Evolutionary conservation across 179 eudicot species (phyloP).

Genomic region (Monotropa hypopitys): DNA sequence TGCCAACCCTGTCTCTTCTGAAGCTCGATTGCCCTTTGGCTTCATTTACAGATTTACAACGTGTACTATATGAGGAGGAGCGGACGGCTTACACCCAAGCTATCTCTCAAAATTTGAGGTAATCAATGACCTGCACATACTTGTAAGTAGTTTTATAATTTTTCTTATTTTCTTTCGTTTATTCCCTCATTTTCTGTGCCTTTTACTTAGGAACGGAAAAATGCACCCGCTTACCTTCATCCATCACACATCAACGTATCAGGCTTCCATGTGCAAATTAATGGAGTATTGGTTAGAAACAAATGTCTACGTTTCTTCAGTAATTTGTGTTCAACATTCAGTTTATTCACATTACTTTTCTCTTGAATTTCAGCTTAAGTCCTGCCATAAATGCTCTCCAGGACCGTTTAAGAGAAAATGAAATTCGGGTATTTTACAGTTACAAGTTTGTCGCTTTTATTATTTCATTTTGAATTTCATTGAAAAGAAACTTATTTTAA

Average conservation of each 20-base stretch:
- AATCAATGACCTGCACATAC: not conserved
- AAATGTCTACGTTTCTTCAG: not conserved
- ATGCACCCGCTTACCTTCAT: conserved; percentile 85
- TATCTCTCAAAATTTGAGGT: conserved; percentile 70
- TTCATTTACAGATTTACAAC: conserved; percentile 72
- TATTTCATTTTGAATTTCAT: not conserved
- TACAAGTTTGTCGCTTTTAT: not conserved
- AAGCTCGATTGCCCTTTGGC: conserved; percentile 67
- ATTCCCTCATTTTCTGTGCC: not conserved
- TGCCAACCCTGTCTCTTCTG: conserved; percentile 64
- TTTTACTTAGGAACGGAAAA: conserved; percentile 52
- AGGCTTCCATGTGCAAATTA: conserved; percentile 94
- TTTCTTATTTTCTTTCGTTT: not conserved
- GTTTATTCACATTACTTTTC: conserved; percentile 2
- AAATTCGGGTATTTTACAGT: conserved; percentile 45
- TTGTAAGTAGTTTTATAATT: not conserved
- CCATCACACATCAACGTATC: conserved; percentile 94
- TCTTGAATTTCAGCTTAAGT: conserved; percentile 53
- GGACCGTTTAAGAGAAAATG: conserved; percentile 67
- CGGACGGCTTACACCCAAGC: conserved; percentile 78
- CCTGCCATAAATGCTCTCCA: conserved; percentile 87
- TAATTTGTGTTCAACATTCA: not conserved
- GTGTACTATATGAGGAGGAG: conserved; percentile 75
- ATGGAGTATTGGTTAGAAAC: conserved; percentile 81
- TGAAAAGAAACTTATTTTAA: not conserved